These are phyloP conservation scores for Leucosporidium scottii DNA, from an alignment of 768 basidiomycete genomes.

Conservation along the genomic window DNA sequence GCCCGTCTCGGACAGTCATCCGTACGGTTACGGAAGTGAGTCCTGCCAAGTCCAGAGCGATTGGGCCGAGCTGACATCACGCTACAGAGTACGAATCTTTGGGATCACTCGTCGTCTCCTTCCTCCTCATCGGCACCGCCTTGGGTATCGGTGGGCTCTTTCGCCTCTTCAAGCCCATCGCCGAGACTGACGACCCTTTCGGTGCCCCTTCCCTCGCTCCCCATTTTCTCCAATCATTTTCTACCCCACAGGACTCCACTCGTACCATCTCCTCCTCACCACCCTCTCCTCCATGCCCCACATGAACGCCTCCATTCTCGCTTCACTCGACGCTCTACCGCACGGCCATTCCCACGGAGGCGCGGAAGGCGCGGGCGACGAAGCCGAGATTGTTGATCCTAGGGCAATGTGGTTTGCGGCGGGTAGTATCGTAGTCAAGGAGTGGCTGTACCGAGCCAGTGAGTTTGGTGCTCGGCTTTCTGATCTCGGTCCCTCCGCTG, in stretches of 20 bases:
- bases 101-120: slow-evolving; percentile 81
- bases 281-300: slow-evolving; percentile 49
- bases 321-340: slow-evolving; percentile 40
- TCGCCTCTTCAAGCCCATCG: not conserved
- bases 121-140: slow-evolving; percentile 76
- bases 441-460: slow-evolving; percentile 81
- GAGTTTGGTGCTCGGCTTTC: not conserved
- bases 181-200: not conserved
- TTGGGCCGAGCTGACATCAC: not conserved
- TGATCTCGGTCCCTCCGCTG: not conserved
- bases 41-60: not conserved
- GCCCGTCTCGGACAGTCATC: slow-evolving; percentile 71
- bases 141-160: slow-evolving; percentile 53
- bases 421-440: slow-evolving; percentile 70
- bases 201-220: not conserved
- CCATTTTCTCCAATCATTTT: not conserved
- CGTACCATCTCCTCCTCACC: slow-evolving; percentile 71
- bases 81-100: slow-evolving; percentile 77
- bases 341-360: slow-evolving; percentile 50
- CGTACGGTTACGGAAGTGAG: slow-evolving; percentile 49
- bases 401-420: slow-evolving; percentile 97
- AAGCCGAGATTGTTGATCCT: slow-evolving; percentile 57
- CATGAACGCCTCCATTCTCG: slow-evolving; percentile 31
- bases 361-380: slow-evolving; percentile 44
- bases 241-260: slow-evolving; percentile 64